phyloP scores from a whole-genome alignment of 441 rosid genomes.

The Pelargonium cotyledonis region DNA sequence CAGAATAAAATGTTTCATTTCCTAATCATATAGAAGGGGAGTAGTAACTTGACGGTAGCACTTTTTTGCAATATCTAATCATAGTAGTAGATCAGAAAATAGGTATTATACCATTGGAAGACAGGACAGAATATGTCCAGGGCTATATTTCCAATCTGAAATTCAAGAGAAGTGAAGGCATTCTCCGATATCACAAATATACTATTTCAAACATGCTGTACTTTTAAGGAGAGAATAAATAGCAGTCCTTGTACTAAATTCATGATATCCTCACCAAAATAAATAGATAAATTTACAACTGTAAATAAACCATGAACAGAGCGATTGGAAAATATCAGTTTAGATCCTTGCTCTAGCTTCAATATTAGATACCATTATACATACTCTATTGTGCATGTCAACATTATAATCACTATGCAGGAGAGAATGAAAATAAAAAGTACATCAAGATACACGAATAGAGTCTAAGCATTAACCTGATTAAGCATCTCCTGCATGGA shows the following conservation, averaged over 20 bases:
- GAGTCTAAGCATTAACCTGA: conserved; percentile 52
- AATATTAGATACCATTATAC: no score
- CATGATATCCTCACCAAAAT: neutral
- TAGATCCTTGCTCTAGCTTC: neutral
- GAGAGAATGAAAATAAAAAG: no score
- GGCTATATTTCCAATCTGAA: neutral
- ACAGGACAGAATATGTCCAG: neutral
- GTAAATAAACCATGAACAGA: neutral
- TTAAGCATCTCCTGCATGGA: conserved; percentile 63
- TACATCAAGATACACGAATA: neutral
- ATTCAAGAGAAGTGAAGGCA: neutral
- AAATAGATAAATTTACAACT: neutral
- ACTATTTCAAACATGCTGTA: no score
- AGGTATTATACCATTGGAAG: neutral
- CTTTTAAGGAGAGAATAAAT: no score
- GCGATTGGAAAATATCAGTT: neutral
- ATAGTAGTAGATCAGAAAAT: neutral
- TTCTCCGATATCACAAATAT: neutral
- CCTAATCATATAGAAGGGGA: neutral
- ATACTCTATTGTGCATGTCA: no score
- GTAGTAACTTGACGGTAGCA: neutral
- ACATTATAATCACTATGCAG: no score
- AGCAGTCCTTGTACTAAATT: neutral
- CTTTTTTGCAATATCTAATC: neutral
- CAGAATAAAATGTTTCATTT: neutral